Conservation (phyloP, 2,329 filamentous ascomycete genomes). For the Didymella pomorum region DNA sequence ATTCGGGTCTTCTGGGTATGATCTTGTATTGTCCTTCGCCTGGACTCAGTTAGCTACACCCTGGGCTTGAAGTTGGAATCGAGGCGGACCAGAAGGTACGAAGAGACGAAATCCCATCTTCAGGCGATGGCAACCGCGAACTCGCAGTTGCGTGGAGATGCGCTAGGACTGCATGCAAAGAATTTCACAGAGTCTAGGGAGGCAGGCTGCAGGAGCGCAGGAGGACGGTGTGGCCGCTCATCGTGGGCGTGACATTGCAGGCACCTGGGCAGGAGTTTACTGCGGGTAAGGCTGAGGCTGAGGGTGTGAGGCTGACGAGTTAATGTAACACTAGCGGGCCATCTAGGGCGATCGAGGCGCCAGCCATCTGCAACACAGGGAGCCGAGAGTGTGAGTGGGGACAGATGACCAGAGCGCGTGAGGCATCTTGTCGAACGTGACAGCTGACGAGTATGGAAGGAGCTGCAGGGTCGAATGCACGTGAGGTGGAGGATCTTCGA, state of each 20-base stretch:
- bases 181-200: neutral
- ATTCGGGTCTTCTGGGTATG: constrained; percentile 36
- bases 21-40: constrained; percentile 40
- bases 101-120: constrained; percentile 41
- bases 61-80: neutral
- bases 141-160: neutral
- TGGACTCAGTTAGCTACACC: constrained; percentile 20
- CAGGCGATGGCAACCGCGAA: neutral
- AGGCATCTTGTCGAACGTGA: constrained; percentile 2
- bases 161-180: neutral
- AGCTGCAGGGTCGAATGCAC: constrained; percentile 9
- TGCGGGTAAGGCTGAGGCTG: constrained; percentile 13
- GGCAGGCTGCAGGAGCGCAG: constrained; percentile 2
- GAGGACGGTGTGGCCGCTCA: constrained; percentile 6
- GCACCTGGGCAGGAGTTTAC: neutral
- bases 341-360: neutral
- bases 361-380: constrained; percentile 8
- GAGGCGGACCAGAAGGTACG: constrained; percentile 38
- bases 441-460: neutral
- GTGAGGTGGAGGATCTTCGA: neutral
- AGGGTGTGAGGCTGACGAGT: constrained; percentile 12
- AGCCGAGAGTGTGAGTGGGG: neutral
- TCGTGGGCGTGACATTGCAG: constrained; percentile 11
- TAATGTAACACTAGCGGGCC: constrained; percentile 14
- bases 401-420: constrained; percentile 10